A percentile compares a stretch with the other conserved stretches of the same genome.
Conservation (phyloP, 352 stramenopile species). For the Pythium aphanidermatum region DNA sequence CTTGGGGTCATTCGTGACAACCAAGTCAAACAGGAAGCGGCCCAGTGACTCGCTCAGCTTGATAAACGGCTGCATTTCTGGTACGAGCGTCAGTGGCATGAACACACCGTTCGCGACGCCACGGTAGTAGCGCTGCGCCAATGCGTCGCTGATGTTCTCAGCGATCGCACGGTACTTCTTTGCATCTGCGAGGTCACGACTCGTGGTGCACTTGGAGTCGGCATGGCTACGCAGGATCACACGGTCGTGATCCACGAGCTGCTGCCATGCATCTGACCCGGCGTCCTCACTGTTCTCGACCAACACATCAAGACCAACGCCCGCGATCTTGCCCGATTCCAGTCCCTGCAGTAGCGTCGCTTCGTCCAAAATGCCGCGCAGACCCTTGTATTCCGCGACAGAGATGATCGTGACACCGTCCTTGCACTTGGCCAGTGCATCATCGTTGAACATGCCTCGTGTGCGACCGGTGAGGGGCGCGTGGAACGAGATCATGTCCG, state of each 20-base stretch:
- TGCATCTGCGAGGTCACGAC: constrained; percentile 38
- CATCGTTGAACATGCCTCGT: constrained; percentile 81
- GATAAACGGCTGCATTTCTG: constrained; percentile 81
- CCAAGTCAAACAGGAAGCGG: constrained; percentile 61
- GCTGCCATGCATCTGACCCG: constrained; percentile 35
- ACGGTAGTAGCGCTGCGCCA: constrained; percentile 63
- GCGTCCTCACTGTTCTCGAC: constrained; percentile 15
- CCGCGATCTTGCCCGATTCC: constrained; percentile 72
- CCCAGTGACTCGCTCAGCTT: constrained; percentile 63
- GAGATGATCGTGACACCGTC: constrained; percentile 86
- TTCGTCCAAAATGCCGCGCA: constrained; percentile 75
- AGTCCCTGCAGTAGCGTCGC: constrained; percentile 65
- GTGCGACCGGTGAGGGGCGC: constrained; percentile 92
- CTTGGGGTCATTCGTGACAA: constrained; percentile 53
- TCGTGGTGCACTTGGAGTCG: constrained; percentile 81
- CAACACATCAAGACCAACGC: constrained; percentile 79
- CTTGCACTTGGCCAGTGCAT: constrained; percentile 86
- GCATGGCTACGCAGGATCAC: constrained; percentile 87
- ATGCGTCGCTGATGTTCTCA: constrained; percentile 70
- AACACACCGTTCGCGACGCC: constrained; percentile 82
- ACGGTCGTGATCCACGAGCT: constrained; percentile 83
- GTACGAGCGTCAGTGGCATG: constrained; percentile 68
- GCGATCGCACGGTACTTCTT: constrained; percentile 72
- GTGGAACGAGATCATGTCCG: constrained; percentile 94
- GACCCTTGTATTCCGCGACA: constrained; percentile 64